Conservation (phyloP, 306 rosid species). For the Mimosa bimucronata region DNA sequence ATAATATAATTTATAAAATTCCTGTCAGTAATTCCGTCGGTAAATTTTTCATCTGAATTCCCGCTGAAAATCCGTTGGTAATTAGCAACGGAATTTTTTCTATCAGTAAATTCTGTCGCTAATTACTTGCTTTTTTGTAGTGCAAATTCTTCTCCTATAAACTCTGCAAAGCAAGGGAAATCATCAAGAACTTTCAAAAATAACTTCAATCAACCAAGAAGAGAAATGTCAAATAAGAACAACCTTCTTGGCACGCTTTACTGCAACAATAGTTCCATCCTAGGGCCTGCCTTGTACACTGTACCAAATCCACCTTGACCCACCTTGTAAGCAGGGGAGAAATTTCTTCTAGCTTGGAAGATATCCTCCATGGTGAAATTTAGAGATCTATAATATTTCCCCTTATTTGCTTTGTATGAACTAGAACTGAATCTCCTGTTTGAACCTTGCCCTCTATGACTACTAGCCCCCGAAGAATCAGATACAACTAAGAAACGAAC, state of each 20-base stretch:
- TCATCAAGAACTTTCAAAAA: constrained; percentile 20
- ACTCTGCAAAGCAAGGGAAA: constrained; percentile 57
- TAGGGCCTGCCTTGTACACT: constrained; percentile 77
- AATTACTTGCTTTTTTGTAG: too few species aligned
- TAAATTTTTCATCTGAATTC: too few species aligned
- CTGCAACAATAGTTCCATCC: constrained; percentile 76
- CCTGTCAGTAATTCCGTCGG: too few species aligned
- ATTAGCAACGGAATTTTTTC: too few species aligned
- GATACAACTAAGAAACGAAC: constrained; percentile 51
- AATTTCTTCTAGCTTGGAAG: constrained; percentile 69
- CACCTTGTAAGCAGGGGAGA: constrained; percentile 79
- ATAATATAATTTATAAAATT: too few species aligned
- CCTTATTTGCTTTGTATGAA: constrained; percentile 48
- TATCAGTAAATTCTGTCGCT: too few species aligned
- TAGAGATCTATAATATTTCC: constrained; percentile 56
- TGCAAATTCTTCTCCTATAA: constrained; percentile 71
- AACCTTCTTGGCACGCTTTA: constrained; percentile 98
- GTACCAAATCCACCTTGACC: constrained; percentile 99
- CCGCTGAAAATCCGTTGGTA: too few species aligned
- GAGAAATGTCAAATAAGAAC: constrained; percentile 4
- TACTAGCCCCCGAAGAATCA: constrained; percentile 49
- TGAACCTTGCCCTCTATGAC: constrained; percentile 53
- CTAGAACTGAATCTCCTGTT: constrained; percentile 41
- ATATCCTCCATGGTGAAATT: constrained; percentile 77
- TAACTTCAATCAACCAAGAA: not conserved